phyloP scores from a whole-genome alignment of 2,329 filamentous ascomycete genomes.

The Podosphaera leucotricha region DNA sequence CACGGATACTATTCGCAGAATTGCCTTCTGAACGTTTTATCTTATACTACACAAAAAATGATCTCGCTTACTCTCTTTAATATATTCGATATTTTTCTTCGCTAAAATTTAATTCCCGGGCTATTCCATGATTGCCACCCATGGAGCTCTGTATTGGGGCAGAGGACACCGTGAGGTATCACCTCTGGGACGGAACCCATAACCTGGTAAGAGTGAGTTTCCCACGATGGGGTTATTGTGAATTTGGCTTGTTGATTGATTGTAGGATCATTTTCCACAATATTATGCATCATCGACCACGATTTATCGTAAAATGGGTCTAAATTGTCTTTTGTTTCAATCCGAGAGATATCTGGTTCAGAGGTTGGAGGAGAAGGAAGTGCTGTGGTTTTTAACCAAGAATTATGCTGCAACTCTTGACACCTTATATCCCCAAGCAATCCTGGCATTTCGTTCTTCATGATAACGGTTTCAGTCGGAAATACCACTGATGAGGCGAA shows the following conservation, averaged over 20 bases:
- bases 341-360: slow-evolving; percentile 2
- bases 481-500: slow-evolving; percentile 10
- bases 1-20: too few species aligned
- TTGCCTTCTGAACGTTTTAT: too few species aligned
- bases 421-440: slow-evolving; percentile 1
- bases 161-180: too few species aligned
- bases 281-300: slow-evolving; percentile 7
- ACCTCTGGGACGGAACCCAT: slow-evolving; percentile 15
- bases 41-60: too few species aligned
- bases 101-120: too few species aligned
- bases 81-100: too few species aligned
- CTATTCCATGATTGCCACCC: too few species aligned
- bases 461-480: slow-evolving; percentile 8
- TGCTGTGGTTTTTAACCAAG: slow-evolving; percentile 7
- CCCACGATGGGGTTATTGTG: slow-evolving; percentile 11
- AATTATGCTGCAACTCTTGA: slow-evolving; percentile 3
- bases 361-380: slow-evolving; percentile 12
- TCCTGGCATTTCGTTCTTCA: slow-evolving; percentile 5
- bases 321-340: slow-evolving; percentile 6
- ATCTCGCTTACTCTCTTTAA: too few species aligned
- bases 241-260: slow-evolving; percentile 9
- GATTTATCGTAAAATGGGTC: slow-evolving; percentile 14
- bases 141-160: too few species aligned
- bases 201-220: slow-evolving; percentile 14
- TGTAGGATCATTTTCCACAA: slow-evolving; percentile 5